Base-by-base conservation (phyloP, 306 rosid species). In the Luffa aegyptiaca region DNA sequence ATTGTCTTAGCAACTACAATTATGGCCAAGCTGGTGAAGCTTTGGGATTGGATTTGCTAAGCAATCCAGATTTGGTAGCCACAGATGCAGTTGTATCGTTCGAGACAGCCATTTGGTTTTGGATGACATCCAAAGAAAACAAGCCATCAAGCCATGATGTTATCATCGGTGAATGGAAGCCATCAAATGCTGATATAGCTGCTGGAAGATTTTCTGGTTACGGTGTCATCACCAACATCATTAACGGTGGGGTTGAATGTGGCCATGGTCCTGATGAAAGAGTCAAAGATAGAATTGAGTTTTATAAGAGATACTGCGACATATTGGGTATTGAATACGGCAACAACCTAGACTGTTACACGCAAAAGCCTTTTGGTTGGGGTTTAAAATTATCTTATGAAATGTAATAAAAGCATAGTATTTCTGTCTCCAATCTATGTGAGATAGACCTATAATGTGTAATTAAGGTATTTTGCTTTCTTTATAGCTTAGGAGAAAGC, bases 91-190 rank as follows among this genome's bases (percentile, higher is more conserved):
- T 56, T 0, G 77, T 91, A 6, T 83, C 96, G 7, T 91, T 91
- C 84, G 89, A 85, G 79, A 80, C 92, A 7, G 92, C 93, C 10
- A 9, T 91, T 13, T 91, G 93, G 96, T 89, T 91, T 56, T 91
- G 96, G 96, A 89, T 91, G 93, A 91, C 92, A 6, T 56, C 89
- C 10, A 90, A 89, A n/a, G 82, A 46, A 42, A 86, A 84, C 80
- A 88, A 88, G 82, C 96, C 96, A 3, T 91, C 93, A 12, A 74
- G 89, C 85, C 96, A 91, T 48, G 82, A 88, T 75, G 93, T 89
- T 31, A 88, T 91, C 70, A 79, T 52, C 0, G 85, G 86, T 3
- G 73, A 0, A 58, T 91, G 96, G 96, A 84, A 41, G 0, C 91
- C 92, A 0, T 72, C 93, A 1, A 33, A 1, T 14, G 87, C 81